Conservation (phyloP, 495 filamentous ascomycete species). For the Oleoguttula mirabilis region DNA sequence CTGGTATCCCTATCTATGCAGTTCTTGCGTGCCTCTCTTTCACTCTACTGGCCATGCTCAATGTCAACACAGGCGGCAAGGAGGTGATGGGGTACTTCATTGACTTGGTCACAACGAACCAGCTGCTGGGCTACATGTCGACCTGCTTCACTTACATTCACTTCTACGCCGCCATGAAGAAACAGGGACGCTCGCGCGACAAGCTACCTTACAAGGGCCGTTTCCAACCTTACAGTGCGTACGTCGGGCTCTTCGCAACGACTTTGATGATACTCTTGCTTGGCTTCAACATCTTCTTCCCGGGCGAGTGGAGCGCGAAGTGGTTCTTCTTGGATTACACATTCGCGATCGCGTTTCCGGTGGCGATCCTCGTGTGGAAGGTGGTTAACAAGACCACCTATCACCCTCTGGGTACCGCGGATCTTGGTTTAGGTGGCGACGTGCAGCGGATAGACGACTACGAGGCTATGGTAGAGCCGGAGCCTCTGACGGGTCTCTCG, state of each 20-base stretch:
- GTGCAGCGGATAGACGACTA: background rate
- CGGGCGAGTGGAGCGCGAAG: constrained; percentile 35
- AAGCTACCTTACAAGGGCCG: constrained; percentile 44
- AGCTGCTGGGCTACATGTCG: constrained; percentile 39
- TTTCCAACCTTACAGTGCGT: constrained; percentile 43
- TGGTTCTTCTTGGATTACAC: constrained; percentile 47
- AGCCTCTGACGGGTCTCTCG: no score
- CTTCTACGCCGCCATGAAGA: constrained; percentile 46
- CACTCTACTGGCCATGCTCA: background rate
- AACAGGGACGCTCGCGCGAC: constrained; percentile 43
- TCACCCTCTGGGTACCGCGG: background rate
- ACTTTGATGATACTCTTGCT: constrained; percentile 34
- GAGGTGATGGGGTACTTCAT: background rate
- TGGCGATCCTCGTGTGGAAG: constrained; percentile 23
- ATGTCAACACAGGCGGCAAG: background rate
- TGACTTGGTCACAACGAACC: background rate
- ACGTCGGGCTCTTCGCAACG: constrained; percentile 18
- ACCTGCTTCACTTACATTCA: constrained; percentile 48
- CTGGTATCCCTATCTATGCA: background rate
- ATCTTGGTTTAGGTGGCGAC: background rate
- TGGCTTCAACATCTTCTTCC: constrained; percentile 41
- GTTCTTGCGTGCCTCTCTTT: background rate
- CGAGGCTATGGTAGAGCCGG: no score
- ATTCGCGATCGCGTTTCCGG: constrained; percentile 42
- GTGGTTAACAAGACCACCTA: background rate